Evolutionary conservation across 345 rosid genomes (phyloP), one percentile per base, ranked within the genome.

Genomic region (Acer yangbiense): DNA sequence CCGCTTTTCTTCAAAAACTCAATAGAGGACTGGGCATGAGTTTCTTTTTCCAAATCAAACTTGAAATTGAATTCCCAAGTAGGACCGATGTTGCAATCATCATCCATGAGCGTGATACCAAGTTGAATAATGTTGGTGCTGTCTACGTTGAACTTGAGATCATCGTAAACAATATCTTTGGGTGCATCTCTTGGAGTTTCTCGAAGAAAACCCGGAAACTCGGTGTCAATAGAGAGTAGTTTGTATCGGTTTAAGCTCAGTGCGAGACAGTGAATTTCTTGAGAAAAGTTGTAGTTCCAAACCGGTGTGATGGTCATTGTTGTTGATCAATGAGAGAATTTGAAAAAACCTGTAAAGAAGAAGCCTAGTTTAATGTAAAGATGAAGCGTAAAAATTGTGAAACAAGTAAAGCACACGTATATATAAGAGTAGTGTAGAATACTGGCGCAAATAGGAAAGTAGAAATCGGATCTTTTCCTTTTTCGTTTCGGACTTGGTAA

Each of bases 121-220:
- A 71, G 21, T 73, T 73, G 76, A 20, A 73, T 73, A 8, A 73
- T 8, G 13, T 73, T 14, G 55, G 35, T 60, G 55, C 2, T 2
- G 35, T 73, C 68, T 0, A 60, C 54, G 39, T 57, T 71, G 54
- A 57, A 73, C 65, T 61, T 73, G 7, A 73, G 54, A 21, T 73
- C 68, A 6, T 41, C 2, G 35, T 58, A 72, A n/a, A 17, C 4
- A 6, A 8, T 13, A 7, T 5, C 13, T 0, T 18, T 17, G 20
- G 14, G 13, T 8, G 63, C 63, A 43, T 72, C 1, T 29, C 75
- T 32, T 50, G 65, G 32, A 9, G 52, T 72, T 6, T 35, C 43
- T 3, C 75, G 75, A 16, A 72, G 75, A 25, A 57, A 72, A 13
- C 75, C 75, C 1, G 76, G 55, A 14, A 73, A 73, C 66, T 73